Conservation (phyloP, 306 rosid genomes). For the Vicia sativa region DNA sequence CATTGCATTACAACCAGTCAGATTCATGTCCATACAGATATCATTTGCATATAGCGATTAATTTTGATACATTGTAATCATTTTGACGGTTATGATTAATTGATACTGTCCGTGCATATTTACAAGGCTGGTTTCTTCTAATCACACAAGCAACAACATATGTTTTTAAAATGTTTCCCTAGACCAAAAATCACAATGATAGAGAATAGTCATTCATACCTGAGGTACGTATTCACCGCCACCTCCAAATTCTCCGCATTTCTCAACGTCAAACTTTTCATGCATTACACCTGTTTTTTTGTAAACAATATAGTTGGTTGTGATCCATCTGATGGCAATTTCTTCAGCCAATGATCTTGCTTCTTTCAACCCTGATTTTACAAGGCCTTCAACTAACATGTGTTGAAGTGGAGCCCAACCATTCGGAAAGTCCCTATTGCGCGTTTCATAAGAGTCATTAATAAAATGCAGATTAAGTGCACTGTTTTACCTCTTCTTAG, state of each 20-base stretch:
- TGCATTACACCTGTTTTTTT: slow-evolving; percentile 79
- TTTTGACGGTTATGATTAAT: no score
- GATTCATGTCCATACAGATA: slow-evolving; percentile 14
- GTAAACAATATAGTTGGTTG: slow-evolving; percentile 69
- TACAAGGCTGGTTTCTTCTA: slow-evolving; percentile 1
- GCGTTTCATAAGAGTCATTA: slow-evolving; percentile 7
- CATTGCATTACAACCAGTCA: slow-evolving; percentile 41
- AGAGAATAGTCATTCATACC: slow-evolving; percentile 44
- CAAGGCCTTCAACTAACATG: slow-evolving; percentile 92
- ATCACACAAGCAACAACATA: slow-evolving; percentile 1
- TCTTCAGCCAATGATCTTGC: slow-evolving; percentile 75
- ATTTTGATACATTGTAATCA: no score
- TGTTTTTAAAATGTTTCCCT: slow-evolving; percentile 9
- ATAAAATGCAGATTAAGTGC: slow-evolving; percentile 21
- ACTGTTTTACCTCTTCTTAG: slow-evolving; percentile 5
- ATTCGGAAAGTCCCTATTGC: slow-evolving; percentile 88
- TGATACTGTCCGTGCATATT: no score
- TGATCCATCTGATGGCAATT: slow-evolving; percentile 80
- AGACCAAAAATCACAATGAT: slow-evolving; percentile 2
- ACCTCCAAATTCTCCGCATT: slow-evolving; percentile 79
- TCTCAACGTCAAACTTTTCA: slow-evolving; percentile 75
- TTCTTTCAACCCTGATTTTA: slow-evolving; percentile 68
- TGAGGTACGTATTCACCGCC: slow-evolving; percentile 88
- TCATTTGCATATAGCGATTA: neutral
- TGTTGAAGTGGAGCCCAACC: slow-evolving; percentile 97